phyloP scores from a whole-genome alignment of 495 filamentous ascomycete species.

The Lepidopterella palustris region DNA sequence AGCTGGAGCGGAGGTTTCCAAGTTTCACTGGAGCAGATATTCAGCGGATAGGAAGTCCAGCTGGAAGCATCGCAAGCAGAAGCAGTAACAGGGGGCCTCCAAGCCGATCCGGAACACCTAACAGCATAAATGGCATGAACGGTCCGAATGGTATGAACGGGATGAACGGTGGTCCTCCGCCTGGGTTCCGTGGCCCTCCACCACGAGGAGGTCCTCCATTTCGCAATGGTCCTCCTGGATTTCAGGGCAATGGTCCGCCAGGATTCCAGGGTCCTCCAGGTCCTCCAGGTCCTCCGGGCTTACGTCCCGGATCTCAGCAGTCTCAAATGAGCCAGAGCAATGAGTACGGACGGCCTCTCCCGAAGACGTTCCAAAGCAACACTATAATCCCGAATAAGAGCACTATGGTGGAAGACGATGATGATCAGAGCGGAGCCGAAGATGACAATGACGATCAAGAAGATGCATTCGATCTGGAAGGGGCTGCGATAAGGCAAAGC shows the following conservation, averaged over 20 bases:
- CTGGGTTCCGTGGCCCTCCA: slow-evolving; percentile 18
- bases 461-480: slow-evolving; percentile 60
- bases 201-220: slow-evolving; percentile 3
- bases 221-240: slow-evolving; percentile 4
- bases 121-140: slow-evolving; percentile 29
- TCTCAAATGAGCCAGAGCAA: slow-evolving; percentile 32
- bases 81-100: slow-evolving; percentile 36
- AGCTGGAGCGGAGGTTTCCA: slow-evolving; percentile 85
- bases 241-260: background rate
- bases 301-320: slow-evolving; percentile 1
- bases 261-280: background rate
- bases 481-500: slow-evolving; percentile 33
- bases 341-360: slow-evolving; percentile 57
- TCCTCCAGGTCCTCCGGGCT: slow-evolving; percentile 8
- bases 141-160: slow-evolving; percentile 4
- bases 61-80: slow-evolving; percentile 50
- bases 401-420: slow-evolving; percentile 96
- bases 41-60: slow-evolving; percentile 62
- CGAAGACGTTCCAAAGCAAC: slow-evolving; percentile 90
- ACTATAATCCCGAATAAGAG: slow-evolving; percentile 97
- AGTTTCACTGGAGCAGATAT: slow-evolving; percentile 63
- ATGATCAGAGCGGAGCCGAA: slow-evolving; percentile 54
- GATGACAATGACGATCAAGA: slow-evolving; percentile 56
- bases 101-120: slow-evolving; percentile 24
- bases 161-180: slow-evolving; percentile 10